Base-by-base conservation (phyloP, 2,329 filamentous ascomycete species). In the Colletotrichum tropicale region DNA sequence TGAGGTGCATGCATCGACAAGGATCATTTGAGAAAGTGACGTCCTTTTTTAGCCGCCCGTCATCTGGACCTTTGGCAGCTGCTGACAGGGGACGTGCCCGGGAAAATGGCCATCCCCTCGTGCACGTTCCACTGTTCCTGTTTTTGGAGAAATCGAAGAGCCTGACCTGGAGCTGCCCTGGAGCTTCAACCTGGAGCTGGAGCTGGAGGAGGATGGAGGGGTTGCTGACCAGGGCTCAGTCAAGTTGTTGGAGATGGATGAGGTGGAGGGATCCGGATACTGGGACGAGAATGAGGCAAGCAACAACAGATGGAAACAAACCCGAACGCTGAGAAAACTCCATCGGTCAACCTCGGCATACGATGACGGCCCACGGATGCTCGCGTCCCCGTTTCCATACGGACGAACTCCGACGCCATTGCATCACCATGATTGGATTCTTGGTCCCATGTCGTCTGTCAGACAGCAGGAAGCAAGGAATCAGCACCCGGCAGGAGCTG, bases 11-110 rank as follows among this genome's bases (percentile, higher is more conserved):
- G 43, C 43, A 52, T 3, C 8, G 8, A 9, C 38, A 43, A 26
- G 70, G 52, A 65, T 24, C 58, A 8, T 21, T 24, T 30, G 62
- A 30, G 30, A 16, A 26, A 58, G 70, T 75, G 73, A 75, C 73
- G 73, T 75, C 62, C 61, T 71, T 52, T 32, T 52, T 48, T 75
- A 73, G 61, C 55, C 72, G 72, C 72, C 67, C 72, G 69, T 72
- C 72, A 72, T 43, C 52, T 21, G 16, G 38, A 62, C 18, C 24
- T 73, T n/a, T 73, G 70, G 64, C 73, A 75, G 73, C 73, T 75
- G 73, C 64, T 70, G 36, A 62, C 67, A 70, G 36, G 67, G 67
- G 67, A 70, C 67, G 67, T 70, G 67, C 67, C 56, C 67, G n/a
- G 56, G 56, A 70, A 70, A 34, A 28, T 24, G 32, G 15, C 34